phyloP scores from a whole-genome alignment of 1,284 basidiomycete genomes.

The Nidula niveotomentosa region DNA sequence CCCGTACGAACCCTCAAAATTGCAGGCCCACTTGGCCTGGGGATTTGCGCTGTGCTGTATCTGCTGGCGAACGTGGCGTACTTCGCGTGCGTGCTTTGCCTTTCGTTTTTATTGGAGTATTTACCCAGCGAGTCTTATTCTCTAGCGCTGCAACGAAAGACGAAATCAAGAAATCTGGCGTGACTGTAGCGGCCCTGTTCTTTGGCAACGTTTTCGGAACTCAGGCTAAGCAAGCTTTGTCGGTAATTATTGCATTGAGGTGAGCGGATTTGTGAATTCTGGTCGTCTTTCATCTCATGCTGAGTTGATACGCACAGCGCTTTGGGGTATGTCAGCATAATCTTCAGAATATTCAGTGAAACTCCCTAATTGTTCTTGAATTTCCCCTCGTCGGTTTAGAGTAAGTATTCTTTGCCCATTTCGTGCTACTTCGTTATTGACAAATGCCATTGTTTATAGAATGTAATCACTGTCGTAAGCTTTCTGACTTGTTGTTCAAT shows the following conservation, averaged over 20 bases:
- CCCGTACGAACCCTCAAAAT: conserved; percentile 53
- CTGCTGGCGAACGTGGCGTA: conserved; percentile 54
- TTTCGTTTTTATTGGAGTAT: background rate
- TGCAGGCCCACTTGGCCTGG: conserved; percentile 51
- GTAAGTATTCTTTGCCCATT: background rate
- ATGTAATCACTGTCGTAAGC: conserved; percentile 22
- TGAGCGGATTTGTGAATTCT: conserved; percentile 9
- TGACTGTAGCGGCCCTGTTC: conserved; percentile 53
- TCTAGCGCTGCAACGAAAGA: conserved; percentile 37
- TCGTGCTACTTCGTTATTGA: background rate
- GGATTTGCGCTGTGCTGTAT: conserved; percentile 45
- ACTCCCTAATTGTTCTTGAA: background rate
- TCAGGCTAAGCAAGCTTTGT: conserved; percentile 43
- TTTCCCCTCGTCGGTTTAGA: background rate
- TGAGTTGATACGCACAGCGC: conserved; percentile 11
- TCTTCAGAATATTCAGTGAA: background rate
- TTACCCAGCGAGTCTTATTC: no score
- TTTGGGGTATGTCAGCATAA: conserved; percentile 9
- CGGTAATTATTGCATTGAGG: conserved; percentile 54
- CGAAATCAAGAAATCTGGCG: conserved; percentile 41
- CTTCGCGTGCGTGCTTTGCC: conserved; percentile 30
- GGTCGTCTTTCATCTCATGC: background rate
- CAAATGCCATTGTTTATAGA: background rate
- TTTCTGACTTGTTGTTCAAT: background rate
- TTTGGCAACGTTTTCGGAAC: conserved; percentile 55